Base-by-base conservation (phyloP, 495 filamentous ascomycete species). In the Trichoderma orchidacearum region DNA sequence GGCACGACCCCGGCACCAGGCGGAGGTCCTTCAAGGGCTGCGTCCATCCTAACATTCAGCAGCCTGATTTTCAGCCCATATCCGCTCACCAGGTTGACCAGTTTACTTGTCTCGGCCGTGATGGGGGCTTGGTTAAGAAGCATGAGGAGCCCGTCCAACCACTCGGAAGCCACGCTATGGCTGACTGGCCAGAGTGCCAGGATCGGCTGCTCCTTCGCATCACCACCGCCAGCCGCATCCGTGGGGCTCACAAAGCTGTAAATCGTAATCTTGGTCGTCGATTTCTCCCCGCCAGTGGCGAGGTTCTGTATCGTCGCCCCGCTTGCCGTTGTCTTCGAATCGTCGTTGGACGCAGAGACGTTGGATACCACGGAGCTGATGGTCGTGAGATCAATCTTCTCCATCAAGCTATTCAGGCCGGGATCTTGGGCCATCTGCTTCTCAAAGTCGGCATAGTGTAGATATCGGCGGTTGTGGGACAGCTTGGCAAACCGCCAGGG, bases 101-200 rank as follows among this genome's bases (percentile, higher is more conserved):
- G 72, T 66, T 91, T 93, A 61, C 82, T 87, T 5, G 93, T 97
- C 68, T 97, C 92, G 21, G 87, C 78, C n/a, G 94, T 99, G 68
- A 99, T 95, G 11, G 93, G 93, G 38, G 90, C 83, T 66, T 99
- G 93, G 65, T 90, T 89, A 30, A 99, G 76, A 36, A 99, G 72
- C 90, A 99, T 95, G 25, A 96, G 80, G 52, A 99, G 70, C 1
- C 94, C 94, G 66, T 99, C 94, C 0, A 97, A 73, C 93, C 93
- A 99, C 69, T 99, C 94, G 1, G 91, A 91, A 11, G 93, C 94
- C 23, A 91, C 66, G 58, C 81, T 87, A 62, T 93, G 87, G 29
- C 84, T 85, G 48, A 83, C 74, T 4, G 94, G 90, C 58, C 88
- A 81, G n/a, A 99, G 77, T 7, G 81, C 86, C 50, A 99, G 75